Evolutionary conservation across 805 yeast genomes (phyloP).

Genomic region (Jamesozyma hellenica): DNA sequence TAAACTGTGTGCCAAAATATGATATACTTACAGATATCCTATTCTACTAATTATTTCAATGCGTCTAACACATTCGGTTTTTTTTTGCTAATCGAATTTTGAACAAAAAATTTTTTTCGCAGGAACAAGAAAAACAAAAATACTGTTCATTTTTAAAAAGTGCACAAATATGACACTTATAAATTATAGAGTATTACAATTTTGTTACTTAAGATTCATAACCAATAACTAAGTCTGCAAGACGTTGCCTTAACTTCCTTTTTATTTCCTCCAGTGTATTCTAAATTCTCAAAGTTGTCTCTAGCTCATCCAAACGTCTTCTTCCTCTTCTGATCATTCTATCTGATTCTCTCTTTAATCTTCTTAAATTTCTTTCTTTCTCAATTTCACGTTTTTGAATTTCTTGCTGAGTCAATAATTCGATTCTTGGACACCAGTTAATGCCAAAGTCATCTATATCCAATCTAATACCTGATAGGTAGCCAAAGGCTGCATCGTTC

Average conservation of each 20-base stretch:
- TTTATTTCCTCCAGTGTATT: too few species aligned
- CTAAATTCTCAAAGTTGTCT: slow-evolving; percentile 6
- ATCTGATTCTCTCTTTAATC: slow-evolving; percentile 83
- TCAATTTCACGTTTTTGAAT: slow-evolving; percentile 92
- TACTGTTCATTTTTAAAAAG: too few species aligned
- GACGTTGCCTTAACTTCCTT: too few species aligned
- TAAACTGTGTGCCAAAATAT: too few species aligned
- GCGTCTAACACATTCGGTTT: too few species aligned
- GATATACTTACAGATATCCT: too few species aligned
- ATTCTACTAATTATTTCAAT: too few species aligned
- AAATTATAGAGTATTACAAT: too few species aligned
- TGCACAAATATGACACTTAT: too few species aligned
- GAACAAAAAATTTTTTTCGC: not conserved
- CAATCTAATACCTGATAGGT: slow-evolving; percentile 55
- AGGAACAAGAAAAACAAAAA: too few species aligned
- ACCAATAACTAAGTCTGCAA: too few species aligned
- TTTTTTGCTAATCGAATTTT: not conserved
- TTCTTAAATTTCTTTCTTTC: slow-evolving; percentile 80
- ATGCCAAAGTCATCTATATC: slow-evolving; percentile 73
- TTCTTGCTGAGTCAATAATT: slow-evolving; percentile 80
- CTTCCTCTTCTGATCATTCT: slow-evolving; percentile 34
- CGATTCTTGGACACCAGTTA: slow-evolving; percentile 81
- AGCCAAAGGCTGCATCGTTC: slow-evolving; percentile 53
- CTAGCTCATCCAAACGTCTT: slow-evolving; percentile 42
- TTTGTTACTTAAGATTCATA: too few species aligned